Conservation (phyloP, 2,329 filamentous ascomycete genomes). For the Trichoderma citrinoviride region DNA sequence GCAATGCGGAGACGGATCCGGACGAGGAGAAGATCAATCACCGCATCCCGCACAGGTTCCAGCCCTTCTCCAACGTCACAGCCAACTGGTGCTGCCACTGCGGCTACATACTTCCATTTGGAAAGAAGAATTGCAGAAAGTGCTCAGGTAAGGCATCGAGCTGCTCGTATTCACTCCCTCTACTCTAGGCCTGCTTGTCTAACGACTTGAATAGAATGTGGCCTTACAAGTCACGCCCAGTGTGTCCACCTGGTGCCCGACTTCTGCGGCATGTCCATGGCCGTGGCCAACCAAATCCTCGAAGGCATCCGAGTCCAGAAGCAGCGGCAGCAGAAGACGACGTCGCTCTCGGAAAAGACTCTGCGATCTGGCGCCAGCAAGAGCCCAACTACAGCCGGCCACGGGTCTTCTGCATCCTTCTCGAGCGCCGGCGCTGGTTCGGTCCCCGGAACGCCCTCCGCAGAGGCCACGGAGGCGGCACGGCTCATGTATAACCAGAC, state of each 20-base stretch:
- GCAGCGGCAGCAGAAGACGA: slow-evolving; percentile 57
- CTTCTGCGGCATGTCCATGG: slow-evolving; percentile 99
- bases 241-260: slow-evolving; percentile 96
- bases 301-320: slow-evolving; percentile 81
- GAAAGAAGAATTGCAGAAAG: slow-evolving; percentile 90
- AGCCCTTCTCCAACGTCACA: slow-evolving; percentile 94
- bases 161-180: neutral
- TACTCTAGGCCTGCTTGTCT: neutral
- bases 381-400: slow-evolving; percentile 41
- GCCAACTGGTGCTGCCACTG: slow-evolving; percentile 99
- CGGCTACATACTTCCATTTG: slow-evolving; percentile 91
- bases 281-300: slow-evolving; percentile 89
- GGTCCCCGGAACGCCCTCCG: slow-evolving; percentile 21
- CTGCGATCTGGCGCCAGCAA: slow-evolving; percentile 55
- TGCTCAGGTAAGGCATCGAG: slow-evolving; percentile 66
- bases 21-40: slow-evolving; percentile 99
- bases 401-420: slow-evolving; percentile 37
- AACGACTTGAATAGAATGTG: slow-evolving; percentile 65
- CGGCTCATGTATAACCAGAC: slow-evolving; percentile 60
- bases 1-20: slow-evolving; percentile 95
- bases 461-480: slow-evolving; percentile 61
- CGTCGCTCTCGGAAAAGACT: slow-evolving; percentile 63
- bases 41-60: slow-evolving; percentile 95
- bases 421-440: slow-evolving; percentile 25
- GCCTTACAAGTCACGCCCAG: slow-evolving; percentile 82